Evolutionary conservation across 2,329 filamentous ascomycete species (phyloP).

Genomic region (Exophiala sideris): DNA sequence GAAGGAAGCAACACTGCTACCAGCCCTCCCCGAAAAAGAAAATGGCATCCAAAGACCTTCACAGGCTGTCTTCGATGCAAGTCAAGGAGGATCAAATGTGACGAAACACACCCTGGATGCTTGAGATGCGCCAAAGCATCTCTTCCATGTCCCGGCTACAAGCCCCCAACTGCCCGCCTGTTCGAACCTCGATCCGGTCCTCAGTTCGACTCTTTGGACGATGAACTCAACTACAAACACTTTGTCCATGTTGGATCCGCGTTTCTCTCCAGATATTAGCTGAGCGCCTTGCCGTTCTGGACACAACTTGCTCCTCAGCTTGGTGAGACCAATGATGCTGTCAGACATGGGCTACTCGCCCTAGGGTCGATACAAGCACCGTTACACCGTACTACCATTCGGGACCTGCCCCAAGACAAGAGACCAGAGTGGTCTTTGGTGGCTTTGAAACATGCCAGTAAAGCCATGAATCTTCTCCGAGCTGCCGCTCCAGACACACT

Average conservation of each 20-base stretch:
- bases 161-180: constrained; percentile 6
- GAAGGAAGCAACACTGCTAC: too few relatives aligned
- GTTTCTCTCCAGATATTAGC: constrained; percentile 6
- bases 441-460: constrained; percentile 7
- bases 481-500: constrained; percentile 3
- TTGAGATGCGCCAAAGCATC: constrained; percentile 28
- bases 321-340: constrained; percentile 3
- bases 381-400: constrained; percentile 1
- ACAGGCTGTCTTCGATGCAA: constrained; percentile 21
- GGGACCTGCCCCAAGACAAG: background rate
- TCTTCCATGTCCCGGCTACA: constrained; percentile 31
- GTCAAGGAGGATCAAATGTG: constrained; percentile 29
- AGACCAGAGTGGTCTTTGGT: constrained; percentile 1
- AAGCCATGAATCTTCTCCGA: constrained; percentile 8
- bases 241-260: constrained; percentile 6
- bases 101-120: constrained; percentile 30
- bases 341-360: constrained; percentile 10
- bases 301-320: constrained; percentile 8
- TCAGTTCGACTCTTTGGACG: constrained; percentile 1
- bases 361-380: constrained; percentile 7
- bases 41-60: constrained; percentile 15
- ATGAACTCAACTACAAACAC: constrained; percentile 8
- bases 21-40: constrained; percentile 2
- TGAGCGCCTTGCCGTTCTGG: constrained; percentile 10
- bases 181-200: constrained; percentile 6